phyloP scores from a whole-genome alignment of 2,329 filamentous ascomycete genomes.

The Thelonectria olida region DNA sequence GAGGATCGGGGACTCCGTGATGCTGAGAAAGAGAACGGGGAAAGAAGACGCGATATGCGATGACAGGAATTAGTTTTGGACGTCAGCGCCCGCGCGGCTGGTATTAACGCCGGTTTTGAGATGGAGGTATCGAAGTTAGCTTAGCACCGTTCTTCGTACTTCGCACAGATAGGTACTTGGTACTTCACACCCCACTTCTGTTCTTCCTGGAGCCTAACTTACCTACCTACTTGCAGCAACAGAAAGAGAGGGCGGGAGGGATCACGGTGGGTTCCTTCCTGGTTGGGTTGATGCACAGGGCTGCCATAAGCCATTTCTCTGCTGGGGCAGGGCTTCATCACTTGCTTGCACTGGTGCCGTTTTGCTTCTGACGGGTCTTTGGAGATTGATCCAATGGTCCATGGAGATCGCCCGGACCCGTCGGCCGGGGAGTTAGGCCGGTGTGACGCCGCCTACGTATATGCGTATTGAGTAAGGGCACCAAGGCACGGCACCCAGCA shows the following conservation, averaged over 20 bases:
- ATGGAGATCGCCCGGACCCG: slow-evolving; percentile 17
- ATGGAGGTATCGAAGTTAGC: slow-evolving; percentile 12
- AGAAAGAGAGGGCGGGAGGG: too few species aligned
- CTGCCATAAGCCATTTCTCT: too few species aligned
- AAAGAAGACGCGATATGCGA: slow-evolving; percentile 18
- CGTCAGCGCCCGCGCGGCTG: slow-evolving; percentile 23
- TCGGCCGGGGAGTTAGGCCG: slow-evolving; percentile 18
- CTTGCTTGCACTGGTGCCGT: too few species aligned
- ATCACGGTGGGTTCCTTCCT: too few species aligned
- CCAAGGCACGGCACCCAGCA: not conserved
- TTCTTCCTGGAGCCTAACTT: too few species aligned
- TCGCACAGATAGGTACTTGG: too few species aligned
- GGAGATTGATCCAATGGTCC: too few species aligned
- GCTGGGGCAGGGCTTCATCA: too few species aligned
- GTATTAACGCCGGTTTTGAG: slow-evolving; percentile 22
- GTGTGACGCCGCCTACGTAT: slow-evolving; percentile 17
- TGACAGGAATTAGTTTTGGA: slow-evolving; percentile 8
- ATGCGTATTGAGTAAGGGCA: not conserved
- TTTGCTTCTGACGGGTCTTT: too few species aligned
- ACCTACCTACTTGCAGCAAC: too few species aligned
- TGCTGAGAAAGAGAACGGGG: not conserved
- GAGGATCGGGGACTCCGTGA: slow-evolving; percentile 18
- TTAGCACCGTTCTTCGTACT: slow-evolving; percentile 13
- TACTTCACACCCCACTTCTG: too few species aligned
- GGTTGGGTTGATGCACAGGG: too few species aligned